These are phyloP conservation scores for Talaromyces atroroseus DNA, from an alignment of 2,329 filamentous ascomycete genomes.

Conservation along the genomic window DNA sequence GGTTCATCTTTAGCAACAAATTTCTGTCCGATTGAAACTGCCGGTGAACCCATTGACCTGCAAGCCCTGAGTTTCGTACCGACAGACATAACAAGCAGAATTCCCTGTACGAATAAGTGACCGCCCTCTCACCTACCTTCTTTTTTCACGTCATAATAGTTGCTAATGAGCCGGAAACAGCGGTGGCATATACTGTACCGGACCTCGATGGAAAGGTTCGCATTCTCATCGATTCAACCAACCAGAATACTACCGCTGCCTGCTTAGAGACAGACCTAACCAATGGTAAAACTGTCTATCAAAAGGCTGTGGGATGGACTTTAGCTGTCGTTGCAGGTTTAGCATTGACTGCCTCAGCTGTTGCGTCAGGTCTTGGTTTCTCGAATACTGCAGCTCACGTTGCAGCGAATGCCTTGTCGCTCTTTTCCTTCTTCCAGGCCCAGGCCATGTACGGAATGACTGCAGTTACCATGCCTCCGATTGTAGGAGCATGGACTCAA, in stretches of 20 bases:
- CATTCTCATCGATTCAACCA: conserved; percentile 70
- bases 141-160: neutral
- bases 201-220: conserved; percentile 83
- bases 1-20: conserved; percentile 11
- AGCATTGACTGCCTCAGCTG: conserved; percentile 75
- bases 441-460: conserved; percentile 88
- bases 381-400: conserved; percentile 93
- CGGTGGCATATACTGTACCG: conserved; percentile 81
- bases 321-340: conserved; percentile 83
- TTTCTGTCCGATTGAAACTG: conserved; percentile 15
- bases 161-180: conserved; percentile 24
- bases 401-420: conserved; percentile 85
- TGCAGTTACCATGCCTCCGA: conserved; percentile 75
- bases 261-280: conserved; percentile 84
- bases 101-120: conserved; percentile 10
- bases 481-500: conserved; percentile 89
- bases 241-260: conserved; percentile 61
- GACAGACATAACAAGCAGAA: conserved; percentile 4
- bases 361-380: conserved; percentile 85
- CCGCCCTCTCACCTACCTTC: neutral
- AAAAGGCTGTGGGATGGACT: conserved; percentile 81
- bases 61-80: conserved; percentile 4
- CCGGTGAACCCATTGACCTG: conserved; percentile 9
- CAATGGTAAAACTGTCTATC: conserved; percentile 87
- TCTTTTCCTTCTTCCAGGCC: conserved; percentile 91